Evolutionary conservation across 2,329 filamentous ascomycete species (phyloP).

Genomic region (Chaetoscypha palmicola): DNA sequence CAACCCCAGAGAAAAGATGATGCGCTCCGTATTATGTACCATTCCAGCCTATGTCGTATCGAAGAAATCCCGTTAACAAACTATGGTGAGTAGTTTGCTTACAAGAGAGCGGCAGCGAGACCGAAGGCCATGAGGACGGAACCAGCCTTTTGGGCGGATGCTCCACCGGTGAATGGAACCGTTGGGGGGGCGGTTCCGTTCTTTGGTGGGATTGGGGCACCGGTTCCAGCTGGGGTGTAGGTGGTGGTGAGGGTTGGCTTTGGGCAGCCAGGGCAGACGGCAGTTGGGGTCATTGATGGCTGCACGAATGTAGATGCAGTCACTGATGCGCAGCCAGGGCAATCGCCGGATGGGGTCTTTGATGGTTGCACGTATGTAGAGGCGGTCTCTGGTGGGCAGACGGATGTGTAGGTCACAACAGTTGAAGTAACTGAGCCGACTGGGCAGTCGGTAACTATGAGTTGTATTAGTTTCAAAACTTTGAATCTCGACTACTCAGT

Average conservation of each 20-base stretch:
- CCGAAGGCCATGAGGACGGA: slow-evolving; percentile 21
- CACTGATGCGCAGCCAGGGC: neutral
- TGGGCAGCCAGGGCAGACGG: slow-evolving; percentile 1
- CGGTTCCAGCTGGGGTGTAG: neutral
- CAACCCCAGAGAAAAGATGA: neutral
- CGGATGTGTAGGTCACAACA: slow-evolving; percentile 23
- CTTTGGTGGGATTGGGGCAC: neutral
- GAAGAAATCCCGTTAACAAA: neutral
- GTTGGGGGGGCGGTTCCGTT: slow-evolving; percentile 9
- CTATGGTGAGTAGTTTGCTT: neutral
- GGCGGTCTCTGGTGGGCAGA: slow-evolving; percentile 5
- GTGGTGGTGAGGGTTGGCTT: neutral
- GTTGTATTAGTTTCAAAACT: too few relatives aligned
- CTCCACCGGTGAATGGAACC: slow-evolving; percentile 16
- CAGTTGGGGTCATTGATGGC: neutral
- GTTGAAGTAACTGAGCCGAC: slow-evolving; percentile 27
- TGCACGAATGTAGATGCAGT: neutral
- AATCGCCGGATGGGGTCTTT: neutral
- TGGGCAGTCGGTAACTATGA: slow-evolving; percentile 29
- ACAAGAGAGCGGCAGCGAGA: slow-evolving; percentile 22
- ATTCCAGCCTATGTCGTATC: neutral
- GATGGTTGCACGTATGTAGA: neutral
- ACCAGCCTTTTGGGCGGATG: slow-evolving; percentile 17
- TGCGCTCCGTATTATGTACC: neutral
- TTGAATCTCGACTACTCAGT: too few relatives aligned